A percentile compares a stretch with the other conserved stretches of the same genome.
phyloP scores from a whole-genome alignment of 257 asterid genomes.

The Solanum medicagineum region DNA sequence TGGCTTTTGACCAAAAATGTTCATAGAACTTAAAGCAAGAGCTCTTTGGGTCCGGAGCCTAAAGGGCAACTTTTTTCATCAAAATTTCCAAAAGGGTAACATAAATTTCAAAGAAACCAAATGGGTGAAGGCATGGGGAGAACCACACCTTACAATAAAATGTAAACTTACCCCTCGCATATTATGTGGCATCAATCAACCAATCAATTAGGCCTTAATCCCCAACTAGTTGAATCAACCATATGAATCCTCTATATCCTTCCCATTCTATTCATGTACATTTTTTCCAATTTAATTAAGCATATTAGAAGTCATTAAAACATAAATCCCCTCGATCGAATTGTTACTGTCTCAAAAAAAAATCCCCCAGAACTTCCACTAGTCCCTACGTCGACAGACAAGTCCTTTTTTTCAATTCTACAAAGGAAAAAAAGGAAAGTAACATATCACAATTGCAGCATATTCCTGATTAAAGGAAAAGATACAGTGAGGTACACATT shows the following conservation, averaged over 20 bases:
- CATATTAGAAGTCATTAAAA: not conserved
- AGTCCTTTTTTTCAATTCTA: not conserved
- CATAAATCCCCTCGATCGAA: not conserved
- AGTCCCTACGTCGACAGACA: not conserved
- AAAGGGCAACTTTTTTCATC: too few species aligned
- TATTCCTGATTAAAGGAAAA: not conserved
- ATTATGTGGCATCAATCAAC: not conserved
- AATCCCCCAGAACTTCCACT: not conserved
- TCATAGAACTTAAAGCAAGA: not conserved
- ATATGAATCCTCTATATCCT: not conserved
- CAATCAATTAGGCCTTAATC: not conserved
- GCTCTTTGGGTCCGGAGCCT: not conserved
- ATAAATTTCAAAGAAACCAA: too few species aligned
- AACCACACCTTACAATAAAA: too few species aligned
- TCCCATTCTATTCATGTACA: not conserved
- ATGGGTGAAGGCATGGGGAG: too few species aligned
- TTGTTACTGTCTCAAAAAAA: too few species aligned
- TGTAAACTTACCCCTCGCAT: not conserved
- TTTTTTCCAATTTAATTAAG: not conserved
- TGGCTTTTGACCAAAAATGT: not conserved
- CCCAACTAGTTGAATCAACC: not conserved
- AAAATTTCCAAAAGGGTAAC: too few species aligned
- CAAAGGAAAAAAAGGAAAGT: not conserved
- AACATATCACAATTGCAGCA: not conserved
- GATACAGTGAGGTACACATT: slow-evolving; percentile 33